Base-by-base conservation (phyloP, 2,329 filamentous ascomycete genomes). In the Xylaria sp. region DNA sequence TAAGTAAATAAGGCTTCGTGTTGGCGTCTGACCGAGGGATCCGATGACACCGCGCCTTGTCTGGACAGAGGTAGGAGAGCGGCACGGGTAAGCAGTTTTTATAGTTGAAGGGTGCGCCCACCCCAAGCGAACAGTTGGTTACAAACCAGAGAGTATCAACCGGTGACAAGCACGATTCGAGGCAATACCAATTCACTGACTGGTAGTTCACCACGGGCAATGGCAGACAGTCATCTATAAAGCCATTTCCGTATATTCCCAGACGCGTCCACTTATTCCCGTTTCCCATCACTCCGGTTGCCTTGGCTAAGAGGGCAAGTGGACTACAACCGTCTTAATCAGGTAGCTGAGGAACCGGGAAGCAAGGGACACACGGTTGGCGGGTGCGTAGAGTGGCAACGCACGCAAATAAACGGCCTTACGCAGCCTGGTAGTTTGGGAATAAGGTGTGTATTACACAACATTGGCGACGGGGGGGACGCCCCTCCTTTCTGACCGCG, bases 191-290 rank as follows among this genome's bases (percentile, higher is more conserved):
- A 13, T 34, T 11, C 5, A 34, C 3, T 34, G 11, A 34, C 4
- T 34, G 5, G 16, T 34, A 13, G 29, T 22, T 38, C 7, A 20
- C n/a, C 13, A 38, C 21, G 8, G 22, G 17, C 11, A 11, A 8
- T 20, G 38, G n/a, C n/a, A n/a, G 21, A 13, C 13, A n/a, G 40
- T 26, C 29, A 37, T 18, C 54, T 39, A 40, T 47, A 43, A 38
- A 42, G 11, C 16, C 38, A 52, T 52, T 26, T 22, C 51, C 44
- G 48, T 54, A n/a, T n/a, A n/a, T n/a, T n/a, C n/a, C n/a, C n/a
- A n/a, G n/a, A n/a, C n/a, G n/a, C n/a, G n/a, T n/a, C n/a, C n/a
- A n/a, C n/a, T 48, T 52, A 49, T 34, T 38, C 48, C 26, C 24
- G 21, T 17, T 24, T 17, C 18, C 24, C n/a, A 37, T 20, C 7